Evolutionary conservation across 257 asterid genomes (phyloP), one percentile per base, ranked within the genome.

Genomic region (Jasminum sambac): DNA sequence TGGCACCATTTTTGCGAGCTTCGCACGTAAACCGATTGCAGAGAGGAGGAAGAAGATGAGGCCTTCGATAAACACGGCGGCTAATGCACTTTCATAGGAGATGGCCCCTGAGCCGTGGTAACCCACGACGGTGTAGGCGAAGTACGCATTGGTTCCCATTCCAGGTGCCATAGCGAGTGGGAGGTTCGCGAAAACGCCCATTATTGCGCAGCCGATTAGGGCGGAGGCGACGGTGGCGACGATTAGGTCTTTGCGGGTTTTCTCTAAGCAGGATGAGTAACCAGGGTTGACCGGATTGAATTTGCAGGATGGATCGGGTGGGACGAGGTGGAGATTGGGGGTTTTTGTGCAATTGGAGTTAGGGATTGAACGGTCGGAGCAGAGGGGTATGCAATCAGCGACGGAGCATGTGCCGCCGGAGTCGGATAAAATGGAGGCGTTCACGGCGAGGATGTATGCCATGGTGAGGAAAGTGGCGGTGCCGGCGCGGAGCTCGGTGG

Each of bases 401-500:
- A 89, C 87, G 0, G 99, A 84, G 64, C 99, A 95, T 0, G 99
- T 81, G 16, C 96, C 99, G 44, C 99, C 99, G 66, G 99, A 95
- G 26, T 95, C 99, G 0, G 99, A 72, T 0, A 95, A 68, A 13
- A 95, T 91, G 67, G 98, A 91, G 67, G 99, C 96, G 86, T 95
- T 95, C 25, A 95, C 99, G 73, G 98, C 98, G 44, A 95, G 85
- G 83, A 95, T 95, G 83, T 95, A 95, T 23, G 99, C 99, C 99
- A 95, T 91, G 71, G 99, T 95, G 63, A 95, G 95, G 78, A 95
- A 95, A 1, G 99, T 95, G 72, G 99, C 85, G 71, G 98, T 95
- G 68, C 99, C 99, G 59, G 99, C 99, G 46, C 96, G 99, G 81
- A 95, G 89, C 85, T 95, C 99, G 71, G 98, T 95, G 72, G 98